Evolutionary conservation across 441 rosid species (phyloP).

Genomic region (Gossypium aridum): DNA sequence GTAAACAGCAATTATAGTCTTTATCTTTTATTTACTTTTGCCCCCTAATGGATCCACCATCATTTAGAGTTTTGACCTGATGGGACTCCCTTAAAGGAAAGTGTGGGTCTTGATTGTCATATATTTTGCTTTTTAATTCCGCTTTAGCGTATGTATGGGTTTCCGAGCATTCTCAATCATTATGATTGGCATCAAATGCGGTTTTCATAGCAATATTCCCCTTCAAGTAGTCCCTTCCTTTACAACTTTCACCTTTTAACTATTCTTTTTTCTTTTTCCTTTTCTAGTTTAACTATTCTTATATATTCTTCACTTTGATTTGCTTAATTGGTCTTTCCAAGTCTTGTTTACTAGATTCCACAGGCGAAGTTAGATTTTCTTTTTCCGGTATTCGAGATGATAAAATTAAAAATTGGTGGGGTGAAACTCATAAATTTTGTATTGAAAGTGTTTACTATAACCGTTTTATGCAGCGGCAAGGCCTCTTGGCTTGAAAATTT

Average conservation of each 20-base stretch:
- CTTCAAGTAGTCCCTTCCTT: background rate
- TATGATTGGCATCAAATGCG: background rate
- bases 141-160: background rate
- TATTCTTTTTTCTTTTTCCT: background rate
- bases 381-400: no score
- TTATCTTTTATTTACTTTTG: background rate
- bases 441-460: no score
- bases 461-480: no score
- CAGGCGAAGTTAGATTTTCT: no score
- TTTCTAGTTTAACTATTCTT: background rate
- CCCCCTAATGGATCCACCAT: slow-evolving; percentile 18
- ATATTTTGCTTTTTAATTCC: background rate
- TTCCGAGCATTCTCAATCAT: slow-evolving; percentile 15
- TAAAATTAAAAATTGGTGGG: no score
- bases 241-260: background rate
- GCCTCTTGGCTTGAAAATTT: no score
- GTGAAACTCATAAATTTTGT: no score
- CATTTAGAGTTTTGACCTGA: slow-evolving; percentile 12
- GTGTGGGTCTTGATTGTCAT: background rate
- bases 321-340: no score
- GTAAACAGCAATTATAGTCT: background rate
- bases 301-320: no score
- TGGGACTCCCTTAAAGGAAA: background rate
- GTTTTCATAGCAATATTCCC: background rate
- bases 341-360: no score